Conservation (phyloP, 768 basidiomycete genomes). For the Boletus reticuloceps region DNA sequence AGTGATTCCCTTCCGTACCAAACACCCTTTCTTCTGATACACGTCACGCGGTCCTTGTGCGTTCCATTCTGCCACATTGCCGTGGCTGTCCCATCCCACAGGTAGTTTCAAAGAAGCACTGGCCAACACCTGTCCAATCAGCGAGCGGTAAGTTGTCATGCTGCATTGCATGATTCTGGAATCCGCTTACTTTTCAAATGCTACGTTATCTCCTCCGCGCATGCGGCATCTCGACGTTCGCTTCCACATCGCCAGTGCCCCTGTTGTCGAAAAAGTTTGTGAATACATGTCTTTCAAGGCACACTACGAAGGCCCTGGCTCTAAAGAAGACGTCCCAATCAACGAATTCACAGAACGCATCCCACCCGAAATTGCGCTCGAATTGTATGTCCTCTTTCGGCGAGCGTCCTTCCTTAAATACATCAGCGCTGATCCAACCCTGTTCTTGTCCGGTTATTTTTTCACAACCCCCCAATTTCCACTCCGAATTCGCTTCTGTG, state of each 20-base stretch:
- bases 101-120: constrained; percentile 75
- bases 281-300: constrained; percentile 89
- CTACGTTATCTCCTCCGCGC: neutral
- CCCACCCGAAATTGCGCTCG: constrained; percentile 82
- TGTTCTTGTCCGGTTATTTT: neutral
- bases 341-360: constrained; percentile 80
- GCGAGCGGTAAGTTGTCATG: constrained; percentile 58
- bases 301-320: constrained; percentile 65
- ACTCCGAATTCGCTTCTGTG: neutral
- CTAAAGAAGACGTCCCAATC: constrained; percentile 75
- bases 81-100: constrained; percentile 24
- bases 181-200: neutral
- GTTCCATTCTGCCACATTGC: constrained; percentile 8
- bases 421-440: constrained; percentile 11
- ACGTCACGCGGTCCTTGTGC: neutral
- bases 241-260: constrained; percentile 38
- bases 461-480: constrained; percentile 5
- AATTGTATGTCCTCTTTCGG: constrained; percentile 60
- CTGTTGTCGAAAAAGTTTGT: constrained; percentile 82
- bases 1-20: constrained; percentile 19
- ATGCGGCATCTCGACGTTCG: neutral
- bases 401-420: neutral
- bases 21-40: constrained; percentile 10
- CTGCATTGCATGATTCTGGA: neutral
- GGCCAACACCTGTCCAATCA: constrained; percentile 64